Evolutionary conservation across 2,329 filamentous ascomycete genomes (phyloP).

Genomic region (Helicocarpus griseus): DNA sequence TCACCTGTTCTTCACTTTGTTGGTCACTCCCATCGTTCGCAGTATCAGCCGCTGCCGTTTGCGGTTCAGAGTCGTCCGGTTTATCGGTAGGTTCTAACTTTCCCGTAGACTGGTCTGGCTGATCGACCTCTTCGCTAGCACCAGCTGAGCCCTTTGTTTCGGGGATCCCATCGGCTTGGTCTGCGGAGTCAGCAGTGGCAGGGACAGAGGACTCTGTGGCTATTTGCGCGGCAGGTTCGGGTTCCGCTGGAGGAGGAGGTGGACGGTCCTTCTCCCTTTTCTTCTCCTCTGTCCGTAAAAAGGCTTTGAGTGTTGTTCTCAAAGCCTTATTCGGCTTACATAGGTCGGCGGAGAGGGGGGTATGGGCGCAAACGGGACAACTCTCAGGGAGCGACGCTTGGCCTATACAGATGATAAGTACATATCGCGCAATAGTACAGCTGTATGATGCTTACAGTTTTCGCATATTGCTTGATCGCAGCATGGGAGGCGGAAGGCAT

Average conservation of each 20-base stretch:
- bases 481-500: constrained; percentile 84
- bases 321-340: constrained; percentile 84
- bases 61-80: not conserved
- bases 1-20: constrained; percentile 2
- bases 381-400: constrained; percentile 65
- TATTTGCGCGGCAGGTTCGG: not conserved
- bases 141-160: not conserved
- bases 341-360: constrained; percentile 72
- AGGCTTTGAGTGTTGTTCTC: constrained; percentile 86
- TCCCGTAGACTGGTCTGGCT: not conserved
- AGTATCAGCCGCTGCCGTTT: not conserved
- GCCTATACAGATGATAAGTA: constrained; percentile 39
- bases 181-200: not conserved
- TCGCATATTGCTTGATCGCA: constrained; percentile 95
- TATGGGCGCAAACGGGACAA: constrained; percentile 90
- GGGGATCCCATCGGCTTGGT: not conserved
- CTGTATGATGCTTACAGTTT: constrained; percentile 53
- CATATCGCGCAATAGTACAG: constrained; percentile 10
- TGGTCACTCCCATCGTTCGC: not conserved
- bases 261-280: constrained; percentile 60
- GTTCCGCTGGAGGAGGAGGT: constrained; percentile 20
- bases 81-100: not conserved
- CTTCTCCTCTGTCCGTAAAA: constrained; percentile 82
- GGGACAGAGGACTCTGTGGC: not conserved
- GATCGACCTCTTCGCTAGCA: not conserved